Percentiles rank a stretch among this genome's conserved stretches.
These are phyloP conservation scores for Chlamydomonas sp. DNA, from an alignment of 139 green algal genomes.

Conservation along the genomic window DNA sequence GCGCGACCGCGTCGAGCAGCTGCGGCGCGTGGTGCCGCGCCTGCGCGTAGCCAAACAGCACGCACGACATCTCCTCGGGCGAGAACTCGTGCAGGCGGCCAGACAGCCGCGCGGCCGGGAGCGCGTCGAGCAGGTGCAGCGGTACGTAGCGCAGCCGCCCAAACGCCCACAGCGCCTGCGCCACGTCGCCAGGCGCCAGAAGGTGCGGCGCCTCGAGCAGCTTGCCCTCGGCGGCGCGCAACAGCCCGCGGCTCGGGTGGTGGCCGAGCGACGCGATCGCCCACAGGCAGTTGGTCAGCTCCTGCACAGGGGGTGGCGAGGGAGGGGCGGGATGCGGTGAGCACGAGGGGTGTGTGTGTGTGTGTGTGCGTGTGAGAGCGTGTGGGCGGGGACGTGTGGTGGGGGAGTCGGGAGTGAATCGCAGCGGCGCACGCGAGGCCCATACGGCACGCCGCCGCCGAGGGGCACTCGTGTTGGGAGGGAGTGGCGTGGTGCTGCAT, in stretches of 20 bases:
- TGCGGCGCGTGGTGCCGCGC: constrained; percentile 23
- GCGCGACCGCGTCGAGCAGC: neutral
- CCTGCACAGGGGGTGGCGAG: too few species aligned
- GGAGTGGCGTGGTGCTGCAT: too few species aligned
- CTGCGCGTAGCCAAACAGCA: constrained; percentile 21
- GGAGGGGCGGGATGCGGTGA: too few species aligned
- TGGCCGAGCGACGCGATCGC: constrained; percentile 20
- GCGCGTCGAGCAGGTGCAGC: constrained; percentile 24
- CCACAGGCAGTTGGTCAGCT: constrained; percentile 28
- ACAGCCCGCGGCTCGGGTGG: constrained; percentile 14
- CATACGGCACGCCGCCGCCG: too few species aligned
- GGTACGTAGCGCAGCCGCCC: constrained; percentile 24
- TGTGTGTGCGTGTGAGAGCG: too few species aligned
- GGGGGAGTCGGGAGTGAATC: too few species aligned
- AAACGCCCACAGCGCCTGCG: constrained; percentile 19
- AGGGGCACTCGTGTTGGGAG: too few species aligned
- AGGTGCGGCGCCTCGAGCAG: constrained; percentile 6
- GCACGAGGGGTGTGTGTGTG: too few species aligned
- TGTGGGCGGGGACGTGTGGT: too few species aligned
- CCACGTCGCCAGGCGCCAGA: constrained; percentile 16
- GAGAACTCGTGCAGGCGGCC: constrained; percentile 15
- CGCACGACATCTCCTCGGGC: constrained; percentile 17
- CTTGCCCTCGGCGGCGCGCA: constrained; percentile 16
- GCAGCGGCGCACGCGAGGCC: too few species aligned
- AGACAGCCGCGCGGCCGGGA: constrained; percentile 10